Conservation (phyloP, 345 rosid species). For the Eucalyptus rudis region DNA sequence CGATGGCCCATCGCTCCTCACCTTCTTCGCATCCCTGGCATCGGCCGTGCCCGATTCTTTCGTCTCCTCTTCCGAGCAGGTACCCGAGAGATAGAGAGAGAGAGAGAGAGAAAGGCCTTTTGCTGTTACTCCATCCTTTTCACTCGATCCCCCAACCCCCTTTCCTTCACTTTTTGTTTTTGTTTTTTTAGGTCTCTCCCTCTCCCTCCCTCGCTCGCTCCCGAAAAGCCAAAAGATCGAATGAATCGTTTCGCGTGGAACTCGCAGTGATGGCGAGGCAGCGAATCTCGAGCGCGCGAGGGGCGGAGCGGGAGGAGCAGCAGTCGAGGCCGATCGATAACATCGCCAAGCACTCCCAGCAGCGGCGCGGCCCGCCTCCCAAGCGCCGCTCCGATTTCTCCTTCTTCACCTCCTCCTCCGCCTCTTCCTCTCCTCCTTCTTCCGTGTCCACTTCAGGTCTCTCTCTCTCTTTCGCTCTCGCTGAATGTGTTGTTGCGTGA, state of each 20-base stretch:
- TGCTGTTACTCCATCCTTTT: background rate
- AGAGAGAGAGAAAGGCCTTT: background rate
- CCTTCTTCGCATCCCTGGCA: background rate
- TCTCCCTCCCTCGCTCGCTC: background rate
- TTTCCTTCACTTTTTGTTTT: background rate
- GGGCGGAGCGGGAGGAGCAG: background rate
- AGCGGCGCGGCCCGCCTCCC: constrained; percentile 8
- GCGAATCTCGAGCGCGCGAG: background rate
- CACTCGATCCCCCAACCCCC: too few species aligned
- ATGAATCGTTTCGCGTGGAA: background rate
- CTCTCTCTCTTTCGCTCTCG: background rate
- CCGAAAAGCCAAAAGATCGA: background rate
- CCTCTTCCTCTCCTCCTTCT: background rate
- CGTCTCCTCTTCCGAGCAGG: background rate
- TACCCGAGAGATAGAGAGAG: background rate
- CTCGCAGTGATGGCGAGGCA: constrained; percentile 1
- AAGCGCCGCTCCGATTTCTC: constrained; percentile 20
- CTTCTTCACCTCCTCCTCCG: background rate
- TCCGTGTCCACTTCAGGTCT: background rate
- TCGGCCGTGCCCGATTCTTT: background rate
- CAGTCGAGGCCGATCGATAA: background rate
- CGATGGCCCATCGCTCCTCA: background rate
- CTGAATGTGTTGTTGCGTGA: background rate
- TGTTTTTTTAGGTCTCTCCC: background rate
- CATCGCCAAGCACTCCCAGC: constrained; percentile 2